Evolutionary conservation across 2,329 filamentous ascomycete genomes (phyloP).

Genomic region (Verticillium nonalfalfae): DNA sequence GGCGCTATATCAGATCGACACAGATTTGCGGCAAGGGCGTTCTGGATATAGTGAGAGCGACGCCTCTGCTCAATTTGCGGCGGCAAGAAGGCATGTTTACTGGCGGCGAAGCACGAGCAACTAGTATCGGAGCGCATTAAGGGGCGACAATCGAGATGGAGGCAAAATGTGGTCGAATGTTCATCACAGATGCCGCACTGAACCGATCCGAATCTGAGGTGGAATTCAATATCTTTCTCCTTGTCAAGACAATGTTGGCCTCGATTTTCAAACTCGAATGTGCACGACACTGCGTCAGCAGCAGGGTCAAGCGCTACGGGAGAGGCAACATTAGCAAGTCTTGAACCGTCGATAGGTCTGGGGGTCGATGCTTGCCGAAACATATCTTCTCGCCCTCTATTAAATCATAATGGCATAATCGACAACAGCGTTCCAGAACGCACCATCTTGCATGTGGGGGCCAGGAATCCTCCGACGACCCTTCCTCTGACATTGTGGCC

Average conservation of each 20-base stretch:
- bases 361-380: no score
- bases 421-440: no score
- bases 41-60: neutral
- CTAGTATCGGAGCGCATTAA: neutral
- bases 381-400: no score
- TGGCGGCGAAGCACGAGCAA: neutral
- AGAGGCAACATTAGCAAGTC: no score
- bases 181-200: neutral
- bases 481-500: no score
- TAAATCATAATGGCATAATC: no score
- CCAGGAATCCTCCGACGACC: no score
- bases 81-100: neutral
- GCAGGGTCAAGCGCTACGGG: no score
- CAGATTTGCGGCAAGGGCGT: neutral
- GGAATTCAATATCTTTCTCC: neutral
- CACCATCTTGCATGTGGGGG: no score
- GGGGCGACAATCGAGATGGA: neutral
- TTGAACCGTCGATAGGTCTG: no score
- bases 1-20: neutral
- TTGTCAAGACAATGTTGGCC: neutral
- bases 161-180: neutral
- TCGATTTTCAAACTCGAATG: no score
- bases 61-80: neutral
- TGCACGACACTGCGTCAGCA: no score
- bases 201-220: neutral